Evolutionary conservation across 257 asterid genomes (phyloP), one percentile per base, ranked within the genome.

Genomic region (Solanum paucissectum): DNA sequence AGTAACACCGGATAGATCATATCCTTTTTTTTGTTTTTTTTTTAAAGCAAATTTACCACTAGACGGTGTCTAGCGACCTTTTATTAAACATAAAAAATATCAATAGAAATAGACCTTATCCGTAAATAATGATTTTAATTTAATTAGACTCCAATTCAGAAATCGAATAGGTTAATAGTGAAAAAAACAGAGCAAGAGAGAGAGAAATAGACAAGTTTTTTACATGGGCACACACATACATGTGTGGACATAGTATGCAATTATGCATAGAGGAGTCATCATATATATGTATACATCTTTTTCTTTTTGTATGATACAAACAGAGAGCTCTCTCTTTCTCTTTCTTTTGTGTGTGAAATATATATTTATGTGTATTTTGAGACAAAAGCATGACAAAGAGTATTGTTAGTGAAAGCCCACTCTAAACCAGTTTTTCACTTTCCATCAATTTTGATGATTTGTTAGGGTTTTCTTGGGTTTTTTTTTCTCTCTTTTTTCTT

Each of bases 371-470:
- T 84, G 64, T 60, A 79, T 87, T 69, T 87, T 88, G 88, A 87
- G 91, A 90, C 92, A 90, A 83, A 88, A 88, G 88, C 87, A 90
- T 90, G 92, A 90, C 92, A 90, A 88, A 81, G 87, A 74, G 88
- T 83, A 87, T 84, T 79, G 8, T 81, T 79, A 87, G 89, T 60
- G 83, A 88, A 88, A 90, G 72, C n/a, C 18, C 36, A 85, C 74
- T 36, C 77, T 88, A n/a, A 34, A 75, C 76, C 25, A 68, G 49
- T 58, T 86, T 37, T 58, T 40, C 83, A 46, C 86, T 60, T 83
- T 88, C 77, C 88, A 49, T 25, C 34, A 64, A 55, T 85, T 46
- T 55, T 83, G 83, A 69, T 71, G 72, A 13, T 38, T 72, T 87
- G 55, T 62, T 68, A 42, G 87, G 82, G 73, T 73, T 79, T 77